Evolutionary conservation across 768 basidiomycete genomes (phyloP).

Genomic region (Brasilioporus rufonigricans): DNA sequence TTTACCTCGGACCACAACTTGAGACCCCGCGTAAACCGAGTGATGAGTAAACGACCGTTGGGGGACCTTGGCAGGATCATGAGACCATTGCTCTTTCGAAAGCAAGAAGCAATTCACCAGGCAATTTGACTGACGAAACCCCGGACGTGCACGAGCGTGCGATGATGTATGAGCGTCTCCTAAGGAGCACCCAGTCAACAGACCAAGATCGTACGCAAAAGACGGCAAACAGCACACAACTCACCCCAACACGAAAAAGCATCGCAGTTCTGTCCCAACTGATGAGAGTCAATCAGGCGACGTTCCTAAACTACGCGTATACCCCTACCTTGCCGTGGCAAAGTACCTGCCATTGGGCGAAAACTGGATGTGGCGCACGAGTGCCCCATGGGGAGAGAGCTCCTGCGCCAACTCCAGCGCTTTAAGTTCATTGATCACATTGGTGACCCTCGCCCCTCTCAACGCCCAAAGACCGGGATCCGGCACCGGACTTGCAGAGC

Average conservation of each 20-base stretch:
- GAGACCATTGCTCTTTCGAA: neutral
- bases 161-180: constrained; percentile 42
- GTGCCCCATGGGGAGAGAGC: constrained; percentile 42
- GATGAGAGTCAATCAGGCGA: too few species aligned
- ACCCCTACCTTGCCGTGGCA: constrained; percentile 51
- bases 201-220: too few species aligned
- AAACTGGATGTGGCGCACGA: constrained; percentile 53
- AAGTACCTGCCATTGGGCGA: too few species aligned
- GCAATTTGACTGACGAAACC: constrained; percentile 56
- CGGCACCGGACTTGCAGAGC: constrained; percentile 15
- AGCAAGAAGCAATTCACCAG: constrained; percentile 32
- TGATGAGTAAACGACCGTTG: constrained; percentile 41
- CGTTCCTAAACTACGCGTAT: too few species aligned
- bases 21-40: constrained; percentile 45
- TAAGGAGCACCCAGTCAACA: too few species aligned
- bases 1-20: constrained; percentile 53
- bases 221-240: too few species aligned
- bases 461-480: constrained; percentile 25
- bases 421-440: constrained; percentile 40
- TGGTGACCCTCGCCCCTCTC: constrained; percentile 38
- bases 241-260: constrained; percentile 45
- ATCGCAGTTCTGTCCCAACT: constrained; percentile 52
- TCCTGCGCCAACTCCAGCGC: constrained; percentile 38
- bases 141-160: constrained; percentile 46
- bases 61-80: constrained; percentile 40